phyloP scores from a whole-genome alignment of 805 yeast genomes.

The Hemisphaericaspora nanyangensis region DNA sequence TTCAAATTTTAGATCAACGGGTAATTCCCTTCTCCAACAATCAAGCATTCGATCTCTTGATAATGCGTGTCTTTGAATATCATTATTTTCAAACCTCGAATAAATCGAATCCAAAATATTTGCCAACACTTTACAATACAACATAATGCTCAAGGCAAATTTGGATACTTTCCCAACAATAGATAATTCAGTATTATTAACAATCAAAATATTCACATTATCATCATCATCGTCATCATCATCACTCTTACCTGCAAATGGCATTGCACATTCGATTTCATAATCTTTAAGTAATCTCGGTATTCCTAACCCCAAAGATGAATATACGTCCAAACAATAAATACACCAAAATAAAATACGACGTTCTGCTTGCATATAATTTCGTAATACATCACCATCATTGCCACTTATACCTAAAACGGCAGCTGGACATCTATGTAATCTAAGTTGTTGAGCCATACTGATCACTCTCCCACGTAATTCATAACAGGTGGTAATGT shows the following conservation, averaged over 20 bases:
- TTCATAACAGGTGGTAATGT: conserved; percentile 68
- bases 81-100: conserved; percentile 46
- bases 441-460: conserved; percentile 80
- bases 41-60: conserved; percentile 65
- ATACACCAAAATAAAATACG: conserved; percentile 82
- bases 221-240: conserved; percentile 36
- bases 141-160: conserved; percentile 59
- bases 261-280: conserved; percentile 84
- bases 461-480: conserved; percentile 71
- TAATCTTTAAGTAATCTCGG: conserved; percentile 77
- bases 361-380: conserved; percentile 76
- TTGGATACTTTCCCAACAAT: conserved; percentile 69
- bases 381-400: conserved; percentile 22
- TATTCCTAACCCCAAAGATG: conserved; percentile 74
- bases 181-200: conserved; percentile 55
- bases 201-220: conserved; percentile 53
- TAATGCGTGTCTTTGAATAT: conserved; percentile 24
- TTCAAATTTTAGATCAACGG: conserved; percentile 57
- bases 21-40: conserved; percentile 72
- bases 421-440: conserved; percentile 85
- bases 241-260: conserved; percentile 50
- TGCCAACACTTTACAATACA: conserved; percentile 71
- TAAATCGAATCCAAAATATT: conserved; percentile 67
- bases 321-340: conserved; percentile 70
- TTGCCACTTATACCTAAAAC: conserved; percentile 59